These are phyloP conservation scores for Hypoxylon sp. DNA, from an alignment of 2,329 filamentous ascomycete genomes.

Conservation along the genomic window DNA sequence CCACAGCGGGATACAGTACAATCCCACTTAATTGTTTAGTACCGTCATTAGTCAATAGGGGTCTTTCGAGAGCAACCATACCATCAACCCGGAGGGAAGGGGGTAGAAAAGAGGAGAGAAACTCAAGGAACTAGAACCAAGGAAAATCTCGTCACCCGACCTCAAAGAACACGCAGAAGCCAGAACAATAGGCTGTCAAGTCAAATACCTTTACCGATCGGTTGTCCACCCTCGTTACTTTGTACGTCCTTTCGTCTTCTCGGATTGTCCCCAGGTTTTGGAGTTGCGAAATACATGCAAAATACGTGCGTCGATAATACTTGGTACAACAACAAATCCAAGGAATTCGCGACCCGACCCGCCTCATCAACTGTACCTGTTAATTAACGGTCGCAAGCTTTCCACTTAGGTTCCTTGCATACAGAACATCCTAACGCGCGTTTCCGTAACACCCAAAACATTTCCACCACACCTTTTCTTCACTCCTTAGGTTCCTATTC, in stretches of 20 bases:
- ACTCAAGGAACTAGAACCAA: constrained; percentile 21
- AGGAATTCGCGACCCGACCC: constrained; percentile 28
- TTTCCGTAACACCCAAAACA: constrained; percentile 33
- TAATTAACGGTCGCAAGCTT: constrained; percentile 19
- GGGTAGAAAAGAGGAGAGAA: constrained; percentile 28
- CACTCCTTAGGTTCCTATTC: constrained; percentile 26
- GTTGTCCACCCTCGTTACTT: constrained; percentile 25
- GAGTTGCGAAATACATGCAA: constrained; percentile 3
- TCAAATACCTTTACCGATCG: constrained; percentile 33
- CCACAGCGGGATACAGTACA: constrained; percentile 37
- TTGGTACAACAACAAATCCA: constrained; percentile 36
- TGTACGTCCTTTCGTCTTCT: constrained; percentile 29
- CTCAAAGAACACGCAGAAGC: constrained; percentile 8
- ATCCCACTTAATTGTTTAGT: constrained; percentile 37
- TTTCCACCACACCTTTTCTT: constrained; percentile 11
- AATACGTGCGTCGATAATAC: constrained; percentile 18
- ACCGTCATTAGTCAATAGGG: constrained; percentile 39
- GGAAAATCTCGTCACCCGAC: constrained; percentile 43
- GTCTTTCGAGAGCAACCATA: constrained; percentile 26
- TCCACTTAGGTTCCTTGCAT: constrained; percentile 42
- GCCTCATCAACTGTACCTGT: constrained; percentile 10
- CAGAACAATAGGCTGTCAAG: background rate
- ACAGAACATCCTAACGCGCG: constrained; percentile 38
- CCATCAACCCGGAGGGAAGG: constrained; percentile 27
- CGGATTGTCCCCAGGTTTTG: constrained; percentile 19